Conservation (phyloP, 2,329 filamentous ascomycete species). For the Penicillium sp. region DNA sequence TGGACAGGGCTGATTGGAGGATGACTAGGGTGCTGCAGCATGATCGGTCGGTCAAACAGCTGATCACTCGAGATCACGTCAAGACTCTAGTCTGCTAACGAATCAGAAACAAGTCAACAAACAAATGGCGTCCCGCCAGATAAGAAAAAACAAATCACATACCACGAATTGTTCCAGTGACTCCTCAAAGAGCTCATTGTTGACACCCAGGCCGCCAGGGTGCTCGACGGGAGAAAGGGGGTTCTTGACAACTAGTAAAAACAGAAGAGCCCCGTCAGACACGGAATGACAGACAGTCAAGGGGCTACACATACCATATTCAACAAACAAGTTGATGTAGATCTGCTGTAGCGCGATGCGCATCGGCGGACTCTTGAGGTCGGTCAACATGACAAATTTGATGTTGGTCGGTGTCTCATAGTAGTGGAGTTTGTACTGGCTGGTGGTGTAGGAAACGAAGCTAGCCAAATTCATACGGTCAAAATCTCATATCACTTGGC, state of each 20-base stretch:
- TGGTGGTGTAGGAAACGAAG: conserved; percentile 89
- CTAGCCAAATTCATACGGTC: conserved; percentile 39
- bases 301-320: conserved; percentile 59
- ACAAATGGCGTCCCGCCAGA: conserved; percentile 2
- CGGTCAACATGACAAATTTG: conserved; percentile 94
- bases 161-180: conserved; percentile 51
- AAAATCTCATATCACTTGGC: not conserved
- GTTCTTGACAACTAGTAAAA: conserved; percentile 55
- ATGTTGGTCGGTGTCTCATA: conserved; percentile 96
- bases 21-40: too few relatives aligned
- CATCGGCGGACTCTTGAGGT: conserved; percentile 83
- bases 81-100: conserved; percentile 30
- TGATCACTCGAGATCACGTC: conserved; percentile 17
- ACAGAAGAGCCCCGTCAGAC: conserved; percentile 7
- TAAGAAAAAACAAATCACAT: conserved; percentile 20
- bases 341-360: conserved; percentile 94
- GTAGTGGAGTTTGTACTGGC: conserved; percentile 96
- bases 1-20: too few relatives aligned
- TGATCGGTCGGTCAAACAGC: too few relatives aligned
- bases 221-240: conserved; percentile 58
- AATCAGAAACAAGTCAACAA: conserved; percentile 20
- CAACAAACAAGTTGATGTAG: conserved; percentile 95
- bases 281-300: not conserved
- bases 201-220: conserved; percentile 55
- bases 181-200: conserved; percentile 60